These are phyloP conservation scores for Yarrowia sp. DNA, from an alignment of 805 yeast genomes.

Conservation along the genomic window DNA sequence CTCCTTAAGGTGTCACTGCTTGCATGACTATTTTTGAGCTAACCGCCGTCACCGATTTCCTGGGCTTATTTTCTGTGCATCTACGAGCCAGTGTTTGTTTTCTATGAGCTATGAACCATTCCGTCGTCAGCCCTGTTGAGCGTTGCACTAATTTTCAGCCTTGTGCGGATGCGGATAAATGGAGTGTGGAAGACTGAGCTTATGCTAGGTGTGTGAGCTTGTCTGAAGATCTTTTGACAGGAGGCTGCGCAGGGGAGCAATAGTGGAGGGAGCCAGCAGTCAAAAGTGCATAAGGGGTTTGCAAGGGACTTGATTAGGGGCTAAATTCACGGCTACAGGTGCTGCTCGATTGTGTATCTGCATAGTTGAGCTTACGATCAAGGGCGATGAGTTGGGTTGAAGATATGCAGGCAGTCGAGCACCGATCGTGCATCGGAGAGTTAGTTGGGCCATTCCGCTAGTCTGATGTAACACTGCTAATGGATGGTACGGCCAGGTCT, in stretches of 20 bases:
- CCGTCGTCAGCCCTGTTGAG: neutral
- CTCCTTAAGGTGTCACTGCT: too few species aligned
- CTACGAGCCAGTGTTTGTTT: neutral
- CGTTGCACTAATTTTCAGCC: neutral
- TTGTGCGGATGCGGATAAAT: neutral
- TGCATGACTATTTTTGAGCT: too few species aligned
- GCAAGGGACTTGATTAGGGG: too few species aligned
- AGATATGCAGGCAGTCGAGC: too few species aligned
- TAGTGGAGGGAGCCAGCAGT: too few species aligned
- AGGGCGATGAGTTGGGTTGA: neutral
- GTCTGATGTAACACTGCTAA: slow-evolving; percentile 1
- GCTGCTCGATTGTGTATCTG: too few species aligned
- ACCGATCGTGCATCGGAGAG: neutral
- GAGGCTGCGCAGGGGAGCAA: too few species aligned
- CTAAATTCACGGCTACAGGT: too few species aligned
- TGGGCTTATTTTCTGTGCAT: neutral
- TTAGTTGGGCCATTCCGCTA: slow-evolving; percentile 12
- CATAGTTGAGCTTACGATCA: neutral
- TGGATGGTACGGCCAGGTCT: too few species aligned
- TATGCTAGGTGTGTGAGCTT: too few species aligned
- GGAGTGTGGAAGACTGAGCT: neutral
- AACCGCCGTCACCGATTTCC: neutral
- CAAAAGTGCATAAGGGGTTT: too few species aligned
- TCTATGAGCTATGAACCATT: neutral
- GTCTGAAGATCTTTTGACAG: too few species aligned